phyloP scores from a whole-genome alignment of 345 rosid genomes.

The Eucalyptus coolabah region DNA sequence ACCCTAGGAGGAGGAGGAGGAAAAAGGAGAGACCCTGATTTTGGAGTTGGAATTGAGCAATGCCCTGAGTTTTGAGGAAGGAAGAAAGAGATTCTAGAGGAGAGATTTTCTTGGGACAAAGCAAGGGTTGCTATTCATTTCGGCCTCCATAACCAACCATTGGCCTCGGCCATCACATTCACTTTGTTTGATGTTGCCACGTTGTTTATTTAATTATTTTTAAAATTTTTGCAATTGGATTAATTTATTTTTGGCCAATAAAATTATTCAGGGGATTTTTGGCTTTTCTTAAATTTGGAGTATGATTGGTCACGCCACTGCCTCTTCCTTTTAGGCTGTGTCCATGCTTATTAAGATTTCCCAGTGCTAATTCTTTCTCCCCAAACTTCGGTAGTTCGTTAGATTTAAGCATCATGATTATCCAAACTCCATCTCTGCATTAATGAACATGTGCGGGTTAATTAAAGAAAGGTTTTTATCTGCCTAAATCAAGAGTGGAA shows the following conservation, averaged over 20 bases:
- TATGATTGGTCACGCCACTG: not conserved
- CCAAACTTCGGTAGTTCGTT: not conserved
- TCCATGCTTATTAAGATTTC: not conserved
- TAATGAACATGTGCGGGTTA: not conserved
- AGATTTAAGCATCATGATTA: not conserved
- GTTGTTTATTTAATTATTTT: not conserved
- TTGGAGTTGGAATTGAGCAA: not conserved
- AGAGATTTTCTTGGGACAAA: constrained; percentile 15
- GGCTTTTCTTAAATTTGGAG: not conserved
- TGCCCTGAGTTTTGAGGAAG: not conserved
- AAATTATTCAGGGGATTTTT: not conserved
- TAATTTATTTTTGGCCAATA: not conserved
- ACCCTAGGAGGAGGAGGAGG: not conserved
- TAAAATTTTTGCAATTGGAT: not conserved
- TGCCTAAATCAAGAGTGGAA: not conserved
- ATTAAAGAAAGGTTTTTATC: not conserved
- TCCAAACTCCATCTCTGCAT: not conserved
- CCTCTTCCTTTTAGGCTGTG: not conserved
- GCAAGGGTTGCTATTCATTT: not conserved
- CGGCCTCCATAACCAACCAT: not conserved
- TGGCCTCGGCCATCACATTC: not conserved
- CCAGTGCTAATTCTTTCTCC: not conserved
- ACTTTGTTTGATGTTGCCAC: not conserved
- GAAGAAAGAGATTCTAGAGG: not conserved
- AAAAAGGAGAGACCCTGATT: not conserved